phyloP scores from a whole-genome alignment of 2,329 filamentous ascomycete species.

The Phyllosticta citriasiana region DNA sequence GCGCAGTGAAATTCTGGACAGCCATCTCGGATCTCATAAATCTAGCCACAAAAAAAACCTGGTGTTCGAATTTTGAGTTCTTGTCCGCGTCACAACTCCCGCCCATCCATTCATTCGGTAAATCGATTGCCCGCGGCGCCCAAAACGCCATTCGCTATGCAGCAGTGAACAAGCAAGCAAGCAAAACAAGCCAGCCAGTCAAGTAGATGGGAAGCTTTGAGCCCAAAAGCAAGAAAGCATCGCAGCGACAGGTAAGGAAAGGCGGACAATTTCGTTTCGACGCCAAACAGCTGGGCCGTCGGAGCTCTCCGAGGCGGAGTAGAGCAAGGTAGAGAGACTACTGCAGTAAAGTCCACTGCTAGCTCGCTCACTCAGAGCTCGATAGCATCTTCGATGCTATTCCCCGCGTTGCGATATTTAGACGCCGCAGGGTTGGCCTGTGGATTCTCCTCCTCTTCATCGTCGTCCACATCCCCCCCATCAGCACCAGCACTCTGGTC shows the following conservation, averaged over 20 bases:
- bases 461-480: not conserved
- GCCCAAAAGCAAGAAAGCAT: not conserved
- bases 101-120: not conserved
- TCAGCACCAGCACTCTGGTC: not conserved
- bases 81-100: no score
- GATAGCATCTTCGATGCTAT: slow-evolving; percentile 9
- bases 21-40: no score
- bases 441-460: not conserved
- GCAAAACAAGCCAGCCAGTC: not conserved
- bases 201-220: not conserved
- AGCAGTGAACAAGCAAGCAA: not conserved
- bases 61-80: no score
- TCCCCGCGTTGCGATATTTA: slow-evolving; percentile 4
- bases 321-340: no score
- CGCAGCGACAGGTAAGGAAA: not conserved
- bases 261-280: not conserved
- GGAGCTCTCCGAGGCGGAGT: no score
- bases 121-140: not conserved
- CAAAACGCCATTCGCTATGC: not conserved
- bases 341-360: no score
- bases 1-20: no score
- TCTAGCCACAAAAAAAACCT: no score
- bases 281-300: not conserved
- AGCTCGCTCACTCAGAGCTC: slow-evolving; percentile 1
- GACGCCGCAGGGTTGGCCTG: not conserved